Conservation (phyloP, 208 protist species). For the Lotmaria passim region DNA sequence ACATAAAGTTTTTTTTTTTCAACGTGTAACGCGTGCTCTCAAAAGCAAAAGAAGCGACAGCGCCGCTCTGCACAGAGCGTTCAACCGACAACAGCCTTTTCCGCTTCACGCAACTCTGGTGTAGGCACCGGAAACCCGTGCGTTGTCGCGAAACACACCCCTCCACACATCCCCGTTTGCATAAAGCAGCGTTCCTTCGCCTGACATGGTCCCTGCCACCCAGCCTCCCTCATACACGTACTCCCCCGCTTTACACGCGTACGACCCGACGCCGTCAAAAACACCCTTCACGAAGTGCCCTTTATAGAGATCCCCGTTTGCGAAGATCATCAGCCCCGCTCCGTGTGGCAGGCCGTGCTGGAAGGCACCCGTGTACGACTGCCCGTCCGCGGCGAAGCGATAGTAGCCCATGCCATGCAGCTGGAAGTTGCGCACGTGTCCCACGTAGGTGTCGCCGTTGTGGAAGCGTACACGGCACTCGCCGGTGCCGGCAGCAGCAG, state of each 20-base stretch:
- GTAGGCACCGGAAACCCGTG: conserved; percentile 51
- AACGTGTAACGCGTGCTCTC: too few species aligned
- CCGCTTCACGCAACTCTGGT: conserved; percentile 16
- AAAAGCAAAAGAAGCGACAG: too few species aligned
- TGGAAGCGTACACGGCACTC: conserved; percentile 54
- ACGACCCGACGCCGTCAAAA: conserved; percentile 61
- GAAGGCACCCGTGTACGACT: conserved; percentile 67
- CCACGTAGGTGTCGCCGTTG: conserved; percentile 75
- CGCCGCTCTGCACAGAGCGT: too few species aligned
- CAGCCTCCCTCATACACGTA: conserved; percentile 79
- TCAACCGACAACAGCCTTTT: background rate
- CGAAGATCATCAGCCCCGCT: conserved; percentile 57
- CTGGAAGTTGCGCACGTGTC: conserved; percentile 48
- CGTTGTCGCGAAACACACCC: conserved; percentile 53
- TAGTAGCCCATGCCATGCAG: conserved; percentile 69
- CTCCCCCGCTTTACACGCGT: conserved; percentile 34
- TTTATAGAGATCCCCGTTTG: conserved; percentile 67
- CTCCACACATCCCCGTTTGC: conserved; percentile 78
- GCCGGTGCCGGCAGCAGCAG: conserved; percentile 38
- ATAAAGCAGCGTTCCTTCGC: conserved; percentile 60
- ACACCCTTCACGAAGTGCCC: conserved; percentile 49
- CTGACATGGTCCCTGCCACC: conserved; percentile 63
- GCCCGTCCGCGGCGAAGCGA: conserved; percentile 44
- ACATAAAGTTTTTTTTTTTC: too few species aligned
- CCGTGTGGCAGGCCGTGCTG: conserved; percentile 51